A percentile compares a stretch with the other conserved stretches of the same genome.
These are phyloP conservation scores for Sarcocystis neurona DNA, from an alignment of 169 alveolate genomes.

Conservation along the genomic window DNA sequence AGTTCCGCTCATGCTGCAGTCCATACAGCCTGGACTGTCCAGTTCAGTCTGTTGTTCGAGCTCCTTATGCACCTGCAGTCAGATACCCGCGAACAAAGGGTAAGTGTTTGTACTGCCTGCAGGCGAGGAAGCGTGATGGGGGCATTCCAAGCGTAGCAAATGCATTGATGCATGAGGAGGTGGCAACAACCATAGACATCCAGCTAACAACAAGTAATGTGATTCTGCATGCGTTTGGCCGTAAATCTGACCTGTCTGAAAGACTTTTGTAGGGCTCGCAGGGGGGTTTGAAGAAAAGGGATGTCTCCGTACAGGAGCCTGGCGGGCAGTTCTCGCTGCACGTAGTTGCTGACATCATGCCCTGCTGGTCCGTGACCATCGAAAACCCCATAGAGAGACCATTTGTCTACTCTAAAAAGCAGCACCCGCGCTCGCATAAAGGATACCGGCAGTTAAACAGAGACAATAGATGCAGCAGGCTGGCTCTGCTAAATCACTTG, in stretches of 20 bases:
- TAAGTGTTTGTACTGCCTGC: too few relatives aligned
- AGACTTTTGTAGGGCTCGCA: not conserved
- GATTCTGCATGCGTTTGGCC: too few relatives aligned
- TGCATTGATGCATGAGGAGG: too few relatives aligned
- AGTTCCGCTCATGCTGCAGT: slow-evolving; percentile 65
- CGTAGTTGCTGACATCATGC: slow-evolving; percentile 83
- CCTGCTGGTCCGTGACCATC: slow-evolving; percentile 92
- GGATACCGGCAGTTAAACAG: too few relatives aligned
- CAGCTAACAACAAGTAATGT: too few relatives aligned
- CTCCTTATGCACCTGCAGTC: not conserved
- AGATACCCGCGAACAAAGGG: not conserved
- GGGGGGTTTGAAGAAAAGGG: not conserved
- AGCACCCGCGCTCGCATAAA: too few relatives aligned
- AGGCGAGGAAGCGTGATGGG: too few relatives aligned
- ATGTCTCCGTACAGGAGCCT: slow-evolving; percentile 15
- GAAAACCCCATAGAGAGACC: slow-evolving; percentile 80
- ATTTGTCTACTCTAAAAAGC: not conserved
- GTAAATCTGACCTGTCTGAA: not conserved
- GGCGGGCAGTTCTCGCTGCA: slow-evolving; percentile 78
- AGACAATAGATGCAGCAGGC: too few relatives aligned
- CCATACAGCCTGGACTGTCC: not conserved
- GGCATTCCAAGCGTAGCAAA: too few relatives aligned
- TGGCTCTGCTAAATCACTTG: too few relatives aligned
- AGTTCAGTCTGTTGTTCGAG: not conserved
- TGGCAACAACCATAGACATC: too few relatives aligned